Evolutionary conservation across 805 yeast genomes (phyloP).

Genomic region (Kodamaea nitidulidarum): DNA sequence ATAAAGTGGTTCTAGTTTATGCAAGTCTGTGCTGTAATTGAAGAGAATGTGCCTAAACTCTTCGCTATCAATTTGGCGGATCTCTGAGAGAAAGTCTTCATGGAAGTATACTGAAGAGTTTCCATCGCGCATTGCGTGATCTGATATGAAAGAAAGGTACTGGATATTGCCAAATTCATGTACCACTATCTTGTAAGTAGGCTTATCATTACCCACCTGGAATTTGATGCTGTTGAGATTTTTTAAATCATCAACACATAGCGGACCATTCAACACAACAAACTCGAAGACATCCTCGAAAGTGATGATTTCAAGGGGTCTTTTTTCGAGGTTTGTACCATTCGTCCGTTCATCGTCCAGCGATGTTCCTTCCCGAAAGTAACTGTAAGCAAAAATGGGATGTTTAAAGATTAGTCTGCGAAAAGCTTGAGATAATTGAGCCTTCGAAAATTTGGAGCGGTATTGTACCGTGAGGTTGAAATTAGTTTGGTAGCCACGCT

Average conservation of each 20-base stretch:
- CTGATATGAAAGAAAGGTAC: slow-evolving; percentile 7
- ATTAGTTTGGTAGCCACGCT: slow-evolving; percentile 7
- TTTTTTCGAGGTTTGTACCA: slow-evolving; percentile 6
- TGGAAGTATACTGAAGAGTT: slow-evolving; percentile 8
- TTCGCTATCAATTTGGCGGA: neutral
- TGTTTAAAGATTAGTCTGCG: slow-evolving; percentile 6
- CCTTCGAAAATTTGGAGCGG: slow-evolving; percentile 1
- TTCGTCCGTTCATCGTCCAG: slow-evolving; percentile 7
- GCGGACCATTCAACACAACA: neutral
- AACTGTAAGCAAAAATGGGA: slow-evolving; percentile 7
- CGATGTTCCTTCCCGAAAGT: slow-evolving; percentile 6
- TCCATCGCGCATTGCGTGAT: slow-evolving; percentile 8
- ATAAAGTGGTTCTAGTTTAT: neutral
- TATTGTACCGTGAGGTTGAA: slow-evolving; percentile 7
- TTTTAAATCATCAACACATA: neutral
- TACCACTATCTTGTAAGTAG: slow-evolving; percentile 6
- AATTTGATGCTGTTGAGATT: slow-evolving; percentile 5
- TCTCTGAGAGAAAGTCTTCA: slow-evolving; percentile 3
- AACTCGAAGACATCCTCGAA: slow-evolving; percentile 8
- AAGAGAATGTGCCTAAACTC: slow-evolving; percentile 1
- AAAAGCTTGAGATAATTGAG: slow-evolving; percentile 7
- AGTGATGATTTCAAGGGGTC: slow-evolving; percentile 2
- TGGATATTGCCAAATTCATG: slow-evolving; percentile 6
- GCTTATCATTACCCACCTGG: slow-evolving; percentile 3
- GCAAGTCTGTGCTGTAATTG: slow-evolving; percentile 4